Percentiles rank a stretch among this genome's conserved stretches.
These are phyloP conservation scores for Phytophthora pluvialis DNA, from an alignment of 352 stramenopile genomes.

Conservation along the genomic window DNA sequence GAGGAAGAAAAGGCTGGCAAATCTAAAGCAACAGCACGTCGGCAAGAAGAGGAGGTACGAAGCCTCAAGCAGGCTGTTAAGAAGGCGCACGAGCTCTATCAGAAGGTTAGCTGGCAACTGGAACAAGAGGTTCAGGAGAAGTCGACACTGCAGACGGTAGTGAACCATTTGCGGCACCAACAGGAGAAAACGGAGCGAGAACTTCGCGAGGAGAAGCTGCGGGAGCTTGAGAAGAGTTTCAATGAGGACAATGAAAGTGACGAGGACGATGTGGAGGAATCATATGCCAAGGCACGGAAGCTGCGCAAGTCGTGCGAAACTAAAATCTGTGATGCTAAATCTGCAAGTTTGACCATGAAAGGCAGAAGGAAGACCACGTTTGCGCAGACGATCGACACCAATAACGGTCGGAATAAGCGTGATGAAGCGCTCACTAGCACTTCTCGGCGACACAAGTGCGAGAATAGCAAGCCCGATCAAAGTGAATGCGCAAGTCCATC, in stretches of 20 bases:
- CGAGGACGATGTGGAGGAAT: conserved; percentile 7
- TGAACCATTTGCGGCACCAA: conserved; percentile 48
- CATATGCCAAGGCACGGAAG: neutral
- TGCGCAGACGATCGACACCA: neutral
- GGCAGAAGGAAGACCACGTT: conserved; percentile 19
- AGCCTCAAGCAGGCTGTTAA: conserved; percentile 62
- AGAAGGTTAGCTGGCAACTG: conserved; percentile 60
- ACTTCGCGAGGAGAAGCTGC: conserved; percentile 47
- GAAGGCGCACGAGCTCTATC: conserved; percentile 66
- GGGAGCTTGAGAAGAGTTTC: conserved; percentile 53
- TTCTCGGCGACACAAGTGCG: conserved; percentile 9
- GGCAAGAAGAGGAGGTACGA: conserved; percentile 64
- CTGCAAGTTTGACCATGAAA: neutral
- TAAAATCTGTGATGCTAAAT: neutral
- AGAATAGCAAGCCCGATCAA: conserved; percentile 7
- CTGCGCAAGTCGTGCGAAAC: neutral
- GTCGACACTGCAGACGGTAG: conserved; percentile 43
- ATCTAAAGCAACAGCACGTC: conserved; percentile 40
- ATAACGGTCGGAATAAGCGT: neutral
- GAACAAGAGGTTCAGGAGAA: conserved; percentile 63
- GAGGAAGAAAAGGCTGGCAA: conserved; percentile 61
- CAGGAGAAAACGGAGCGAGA: conserved; percentile 49
- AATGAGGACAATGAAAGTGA: conserved; percentile 20
- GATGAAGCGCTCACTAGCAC: neutral
- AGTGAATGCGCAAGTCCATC: conserved; percentile 12